Base-by-base conservation (phyloP, 345 rosid species). In the Dipteronia dyeriana region DNA sequence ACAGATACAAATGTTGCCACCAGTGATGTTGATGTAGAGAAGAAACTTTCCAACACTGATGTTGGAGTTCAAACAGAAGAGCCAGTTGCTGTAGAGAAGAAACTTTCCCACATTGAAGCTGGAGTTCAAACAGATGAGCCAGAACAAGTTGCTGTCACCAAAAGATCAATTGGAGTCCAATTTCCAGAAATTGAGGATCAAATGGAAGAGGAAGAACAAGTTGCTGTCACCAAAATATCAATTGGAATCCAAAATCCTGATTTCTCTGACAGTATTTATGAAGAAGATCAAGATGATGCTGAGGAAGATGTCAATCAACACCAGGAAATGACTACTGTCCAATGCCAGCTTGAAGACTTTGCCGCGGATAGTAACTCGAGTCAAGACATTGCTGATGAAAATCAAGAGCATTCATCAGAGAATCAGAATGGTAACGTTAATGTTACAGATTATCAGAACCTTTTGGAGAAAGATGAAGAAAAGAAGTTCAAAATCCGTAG, bases 1-100 rank as follows among this genome's bases (percentile, higher is more conserved):
- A 43, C 47, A 31, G 71, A 79, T 70, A 75, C 62, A 49, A 66
- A 31, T 0, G 74, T 34, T 23, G 29, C 29, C 49, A 51, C 25
- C 43, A 10, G 59, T 75, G 77, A 34, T 25, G 51, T 16, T 29
- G 43, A 23, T 68, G 31, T 41, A 1, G 81, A 45, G 54, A 47
- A 20, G 57, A 74, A 76, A 54, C 31, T 67, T 70, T 66, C 60
- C 16, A 67, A 64, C 9, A 51, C 14, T 13, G 75, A 66, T 71
- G 77, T 70, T 66, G 81, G 65, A 61, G 79, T 47, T 41, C 41
- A 31, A 68, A 53, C 25, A 10, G 79, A 84, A 25, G 73, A 67
- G 12, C 59, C 20, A 23, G 79, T 16, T 29, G 43, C n/a, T 68
- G 31, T 41, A 1, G 81, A 45, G 54, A 47, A 20, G 57, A 74